phyloP scores from a whole-genome alignment of 2,329 filamentous ascomycete genomes.

The Colletotrichum sidae region DNA sequence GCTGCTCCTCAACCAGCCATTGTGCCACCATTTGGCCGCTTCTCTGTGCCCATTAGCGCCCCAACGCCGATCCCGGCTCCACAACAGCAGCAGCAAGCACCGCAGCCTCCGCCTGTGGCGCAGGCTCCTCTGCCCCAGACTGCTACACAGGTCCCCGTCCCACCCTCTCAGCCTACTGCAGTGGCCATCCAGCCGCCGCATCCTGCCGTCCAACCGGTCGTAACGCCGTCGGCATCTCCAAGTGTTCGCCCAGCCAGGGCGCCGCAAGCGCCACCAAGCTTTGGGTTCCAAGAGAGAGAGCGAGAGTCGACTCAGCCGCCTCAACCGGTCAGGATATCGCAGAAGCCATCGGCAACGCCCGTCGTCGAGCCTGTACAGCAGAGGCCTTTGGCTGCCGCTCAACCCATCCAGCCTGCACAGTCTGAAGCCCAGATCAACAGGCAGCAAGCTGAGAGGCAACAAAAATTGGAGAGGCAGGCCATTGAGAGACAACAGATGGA shows the following conservation, averaged over 20 bases:
- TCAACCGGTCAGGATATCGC: slow-evolving; percentile 53
- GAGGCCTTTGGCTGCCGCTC: slow-evolving; percentile 48
- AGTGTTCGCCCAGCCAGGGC: slow-evolving; percentile 55
- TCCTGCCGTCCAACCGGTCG: slow-evolving; percentile 49
- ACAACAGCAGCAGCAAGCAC: slow-evolving; percentile 39
- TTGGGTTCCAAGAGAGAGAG: slow-evolving; percentile 60
- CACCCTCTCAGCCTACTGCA: slow-evolving; percentile 39
- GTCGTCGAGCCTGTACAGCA: slow-evolving; percentile 50
- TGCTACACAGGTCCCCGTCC: slow-evolving; percentile 34
- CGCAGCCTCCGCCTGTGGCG: slow-evolving; percentile 35
- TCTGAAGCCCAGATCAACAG: slow-evolving; percentile 43
- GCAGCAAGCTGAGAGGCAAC: slow-evolving; percentile 43
- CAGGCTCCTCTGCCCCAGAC: slow-evolving; percentile 29
- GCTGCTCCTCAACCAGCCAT: slow-evolving; percentile 45
- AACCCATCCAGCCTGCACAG: slow-evolving; percentile 48
- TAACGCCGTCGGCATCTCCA: slow-evolving; percentile 60
- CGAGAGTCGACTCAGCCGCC: slow-evolving; percentile 47
- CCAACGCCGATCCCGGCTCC: slow-evolving; percentile 47
- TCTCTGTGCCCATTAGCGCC: slow-evolving; percentile 60
- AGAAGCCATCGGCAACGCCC: slow-evolving; percentile 50
- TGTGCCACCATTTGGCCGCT: slow-evolving; percentile 53
- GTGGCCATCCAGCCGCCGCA: slow-evolving; percentile 49
- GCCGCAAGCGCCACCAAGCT: slow-evolving; percentile 49
- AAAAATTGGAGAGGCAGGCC: slow-evolving; percentile 45
- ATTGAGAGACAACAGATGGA: slow-evolving; percentile 35